Evolutionary conservation across 257 asterid genomes (phyloP), one percentile per base, ranked within the genome.

Genomic region (Fraxinus cuspidata): DNA sequence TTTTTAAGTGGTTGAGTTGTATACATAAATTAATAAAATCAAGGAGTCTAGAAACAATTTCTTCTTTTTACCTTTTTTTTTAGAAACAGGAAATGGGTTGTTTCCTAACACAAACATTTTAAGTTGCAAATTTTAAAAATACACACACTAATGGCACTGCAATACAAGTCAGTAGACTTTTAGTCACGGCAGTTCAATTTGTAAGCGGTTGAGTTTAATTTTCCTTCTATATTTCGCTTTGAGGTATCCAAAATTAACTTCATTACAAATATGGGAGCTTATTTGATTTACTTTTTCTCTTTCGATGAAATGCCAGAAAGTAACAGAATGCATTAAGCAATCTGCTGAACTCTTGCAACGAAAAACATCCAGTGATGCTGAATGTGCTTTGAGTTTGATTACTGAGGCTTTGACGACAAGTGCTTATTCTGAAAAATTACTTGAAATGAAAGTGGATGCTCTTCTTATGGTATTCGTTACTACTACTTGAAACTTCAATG

Each of bases 381-480:
- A 90, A 35, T 79, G 76, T 82, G 98, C 97, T 65, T 71, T 89
- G 87, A 80, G 81, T 81, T 78, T 88, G 72, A 85, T 96, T 82
- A 81, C 90, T 64, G 95, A 92, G 85, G 97, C 91, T 76, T 87
- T 96, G 85, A 40, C 35, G 28, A 92, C 93, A 80, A 90, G 99
- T 89, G 83, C 94, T 74, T 85, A 78, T 72, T 89, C 97, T 7
- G 94, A 84, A 70, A 84, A 82, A 65, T 82, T 96, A 75, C 88
- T 93, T 78, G 94, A 92, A 80, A 87, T 84, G 90, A 96, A 96
- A 85, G 98, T 86, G 77, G 92, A 89, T 73, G 90, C 94, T 84
- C 96, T 96, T 88, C 88, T 92, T 80, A 82, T 81, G 98, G 99
- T 95, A 81, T 75, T 90, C 74, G 67, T 77, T 77, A 44, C 34